These are phyloP conservation scores for Pichia sp. DNA, from an alignment of 1,139 yeast species.

Conservation along the genomic window DNA sequence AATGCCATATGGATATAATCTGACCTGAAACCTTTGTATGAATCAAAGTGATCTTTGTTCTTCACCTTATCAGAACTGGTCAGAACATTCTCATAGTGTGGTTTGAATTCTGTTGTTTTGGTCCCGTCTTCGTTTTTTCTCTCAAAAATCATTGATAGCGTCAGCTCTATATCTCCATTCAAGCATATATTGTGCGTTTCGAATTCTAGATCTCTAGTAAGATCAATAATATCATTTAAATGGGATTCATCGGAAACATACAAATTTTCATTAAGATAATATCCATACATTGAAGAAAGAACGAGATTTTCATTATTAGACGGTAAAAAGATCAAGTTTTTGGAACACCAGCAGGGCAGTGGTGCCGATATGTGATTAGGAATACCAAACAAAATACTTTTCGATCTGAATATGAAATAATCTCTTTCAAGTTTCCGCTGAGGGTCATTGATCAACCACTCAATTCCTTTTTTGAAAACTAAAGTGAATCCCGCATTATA, in stretches of 20 bases:
- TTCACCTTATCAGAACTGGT: conserved; percentile 59
- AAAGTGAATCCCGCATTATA: conserved; percentile 75
- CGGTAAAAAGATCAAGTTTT: conserved; percentile 31
- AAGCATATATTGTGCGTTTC: conserved; percentile 55
- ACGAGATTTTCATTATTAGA: conserved; percentile 13
- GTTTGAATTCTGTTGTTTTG: conserved; percentile 52
- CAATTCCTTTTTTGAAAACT: conserved; percentile 68
- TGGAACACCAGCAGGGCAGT: conserved; percentile 57
- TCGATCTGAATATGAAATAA: conserved; percentile 60
- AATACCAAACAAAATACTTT: conserved; percentile 64
- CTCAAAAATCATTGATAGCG: conserved; percentile 57
- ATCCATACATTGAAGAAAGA: conserved; percentile 24
- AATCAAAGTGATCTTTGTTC: conserved; percentile 52
- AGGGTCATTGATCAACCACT: conserved; percentile 55
- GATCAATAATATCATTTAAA: conserved; percentile 5
- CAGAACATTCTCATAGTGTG: conserved; percentile 68
- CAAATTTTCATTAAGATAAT: conserved; percentile 19
- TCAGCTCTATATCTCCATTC: conserved; percentile 57
- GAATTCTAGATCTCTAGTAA: conserved; percentile 24
- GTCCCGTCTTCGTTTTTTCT: conserved; percentile 36
- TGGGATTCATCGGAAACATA: conserved; percentile 13
- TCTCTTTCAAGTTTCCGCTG: conserved; percentile 35
- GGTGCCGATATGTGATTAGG: conserved; percentile 63
- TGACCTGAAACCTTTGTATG: conserved; percentile 74
- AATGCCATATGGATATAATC: conserved; percentile 77